phyloP scores from a whole-genome alignment of 2,329 filamentous ascomycete genomes.

The Ophiostoma triangulosporum region DNA sequence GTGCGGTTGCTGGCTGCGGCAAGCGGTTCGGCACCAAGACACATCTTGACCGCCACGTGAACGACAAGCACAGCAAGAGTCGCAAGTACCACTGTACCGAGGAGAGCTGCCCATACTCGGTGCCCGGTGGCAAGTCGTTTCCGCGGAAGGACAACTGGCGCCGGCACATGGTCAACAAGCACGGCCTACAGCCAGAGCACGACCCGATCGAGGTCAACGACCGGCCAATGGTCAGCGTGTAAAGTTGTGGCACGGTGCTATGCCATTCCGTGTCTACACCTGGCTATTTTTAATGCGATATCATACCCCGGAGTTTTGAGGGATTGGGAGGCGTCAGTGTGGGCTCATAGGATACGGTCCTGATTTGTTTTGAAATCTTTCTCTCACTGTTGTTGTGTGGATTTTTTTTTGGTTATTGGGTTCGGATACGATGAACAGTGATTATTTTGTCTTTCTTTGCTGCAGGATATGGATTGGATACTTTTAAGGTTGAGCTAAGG shows the following conservation, averaged over 20 bases:
- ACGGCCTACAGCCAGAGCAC: slow-evolving; percentile 25
- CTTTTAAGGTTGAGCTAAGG: background rate
- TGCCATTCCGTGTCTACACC: background rate
- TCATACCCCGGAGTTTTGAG: background rate
- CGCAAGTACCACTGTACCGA: slow-evolving; percentile 46
- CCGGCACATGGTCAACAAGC: slow-evolving; percentile 48
- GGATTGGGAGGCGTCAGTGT: background rate
- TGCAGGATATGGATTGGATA: no score
- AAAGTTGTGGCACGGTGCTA: slow-evolving; percentile 3
- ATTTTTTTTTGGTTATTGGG: background rate
- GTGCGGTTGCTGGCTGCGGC: slow-evolving; percentile 31
- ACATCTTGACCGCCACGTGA: slow-evolving; percentile 47
- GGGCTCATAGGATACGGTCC: background rate
- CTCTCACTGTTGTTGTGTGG: background rate
- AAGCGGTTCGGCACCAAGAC: slow-evolving; percentile 49
- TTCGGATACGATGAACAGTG: no score
- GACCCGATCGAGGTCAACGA: slow-evolving; percentile 33
- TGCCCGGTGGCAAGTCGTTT: slow-evolving; percentile 42
- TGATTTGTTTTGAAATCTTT: background rate
- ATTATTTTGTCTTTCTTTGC: no score
- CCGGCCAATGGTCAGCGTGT: slow-evolving; percentile 20
- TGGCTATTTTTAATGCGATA: background rate
- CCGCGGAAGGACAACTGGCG: slow-evolving; percentile 51
- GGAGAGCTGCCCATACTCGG: slow-evolving; percentile 41
- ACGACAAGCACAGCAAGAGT: slow-evolving; percentile 47